Base-by-base conservation (phyloP, 2,329 filamentous ascomycete species). In the Ustilaginoidea virens region DNA sequence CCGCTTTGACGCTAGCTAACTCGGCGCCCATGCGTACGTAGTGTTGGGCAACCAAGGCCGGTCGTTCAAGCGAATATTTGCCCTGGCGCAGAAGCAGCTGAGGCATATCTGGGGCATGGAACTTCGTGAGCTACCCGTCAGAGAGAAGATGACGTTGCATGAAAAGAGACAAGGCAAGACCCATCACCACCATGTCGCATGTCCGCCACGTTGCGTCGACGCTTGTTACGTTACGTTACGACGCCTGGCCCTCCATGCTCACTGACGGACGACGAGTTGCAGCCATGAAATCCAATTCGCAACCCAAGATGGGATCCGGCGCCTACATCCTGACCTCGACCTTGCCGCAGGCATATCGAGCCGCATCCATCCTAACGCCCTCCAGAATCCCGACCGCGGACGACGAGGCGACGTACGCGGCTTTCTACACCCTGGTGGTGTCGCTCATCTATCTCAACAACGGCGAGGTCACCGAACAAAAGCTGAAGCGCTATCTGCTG, bases 51-150 rank as follows among this genome's bases (percentile, higher is more conserved):
- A 74, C 25, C 67, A 75, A 7, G 58, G 71, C 5, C 64, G 77
- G 18, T 60, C 73, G 20, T 96, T 94, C 50, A 85, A 74, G 47
- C 51, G 56, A 9, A 72, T 94, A 4, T 94, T 93, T 44, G 68
- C 69, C 1, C 60, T 68, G 23, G 82, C 87, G 23, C 87, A 98
- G 49, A 53, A 60, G 19, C 69, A 80, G 39, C 58, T 98, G 21
- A 61, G 65, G 27, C 56, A 58, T 2, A 66, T 75, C 1, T 96
- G 93, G 53, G 90, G 90, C n/a, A 93, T 96, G 85, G 69, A 86
- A 49, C 69, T 98, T 63, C 64, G 72, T 4, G 86, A 94, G 53
- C 61, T 96, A 28, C 85, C 90, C 0, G 61, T 68, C 2, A 70
- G 69, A 44, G 87, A 94, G 45, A 92, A 85, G 51, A 66, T 80